Evolutionary conservation across 257 asterid genomes (phyloP).

Genomic region (Nicotiana benthamiana): DNA sequence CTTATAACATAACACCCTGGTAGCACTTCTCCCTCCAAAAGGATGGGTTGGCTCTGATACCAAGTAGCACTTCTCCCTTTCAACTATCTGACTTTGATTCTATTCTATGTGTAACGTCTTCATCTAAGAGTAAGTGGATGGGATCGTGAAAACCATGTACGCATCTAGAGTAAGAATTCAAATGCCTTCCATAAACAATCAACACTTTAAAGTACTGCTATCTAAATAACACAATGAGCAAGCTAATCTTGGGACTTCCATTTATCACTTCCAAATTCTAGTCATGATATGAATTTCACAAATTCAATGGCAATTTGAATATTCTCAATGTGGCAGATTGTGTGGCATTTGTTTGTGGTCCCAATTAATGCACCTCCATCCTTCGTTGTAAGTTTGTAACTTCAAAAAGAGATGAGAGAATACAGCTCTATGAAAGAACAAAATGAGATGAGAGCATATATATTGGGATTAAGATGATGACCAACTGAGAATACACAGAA

Average conservation of each 20-base stretch:
- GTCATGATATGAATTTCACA: neutral
- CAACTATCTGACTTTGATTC: no score
- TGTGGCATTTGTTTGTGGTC: neutral
- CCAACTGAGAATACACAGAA: neutral
- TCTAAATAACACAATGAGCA: neutral
- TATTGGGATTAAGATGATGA: neutral
- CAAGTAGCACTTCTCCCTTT: no score
- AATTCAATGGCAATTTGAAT: neutral
- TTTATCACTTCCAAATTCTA: neutral
- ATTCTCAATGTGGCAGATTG: neutral
- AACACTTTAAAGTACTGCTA: neutral
- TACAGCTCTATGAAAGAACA: neutral
- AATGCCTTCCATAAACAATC: neutral
- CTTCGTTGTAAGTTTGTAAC: neutral
- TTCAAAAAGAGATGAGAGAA: neutral
- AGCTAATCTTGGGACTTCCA: neutral
- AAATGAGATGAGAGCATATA: neutral
- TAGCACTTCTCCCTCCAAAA: no score
- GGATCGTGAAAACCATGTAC: neutral
- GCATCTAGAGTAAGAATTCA: neutral
- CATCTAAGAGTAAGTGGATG: neutral
- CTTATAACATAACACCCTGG: no score
- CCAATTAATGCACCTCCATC: neutral
- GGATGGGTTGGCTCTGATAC: no score
- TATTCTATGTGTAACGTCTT: no score